phyloP scores from a whole-genome alignment of 768 basidiomycete species.

The Boletus bicolor region DNA sequence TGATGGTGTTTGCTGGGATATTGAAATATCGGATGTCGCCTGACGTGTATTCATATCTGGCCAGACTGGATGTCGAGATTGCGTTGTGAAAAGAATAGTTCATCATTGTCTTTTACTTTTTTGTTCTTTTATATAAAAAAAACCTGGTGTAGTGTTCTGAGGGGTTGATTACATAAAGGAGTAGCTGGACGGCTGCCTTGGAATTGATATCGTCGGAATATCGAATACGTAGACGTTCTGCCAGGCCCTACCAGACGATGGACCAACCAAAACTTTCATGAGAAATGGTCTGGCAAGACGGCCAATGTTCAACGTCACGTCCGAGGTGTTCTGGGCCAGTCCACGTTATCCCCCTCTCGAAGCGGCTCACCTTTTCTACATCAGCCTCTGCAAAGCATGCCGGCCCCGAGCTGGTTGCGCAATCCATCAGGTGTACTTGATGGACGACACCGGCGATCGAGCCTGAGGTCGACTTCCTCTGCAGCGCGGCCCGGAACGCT shows the following conservation, averaged over 20 bases:
- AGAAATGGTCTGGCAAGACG: no score
- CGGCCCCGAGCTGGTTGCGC: constrained; percentile 48
- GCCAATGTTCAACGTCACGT: no score
- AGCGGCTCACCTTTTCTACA: constrained; percentile 1
- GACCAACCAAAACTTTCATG: no score
- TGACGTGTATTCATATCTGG: constrained; percentile 86
- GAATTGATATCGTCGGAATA: no score
- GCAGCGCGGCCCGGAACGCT: constrained; percentile 36
- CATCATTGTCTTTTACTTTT: background rate
- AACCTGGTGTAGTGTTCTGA: no score
- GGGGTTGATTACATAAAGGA: no score
- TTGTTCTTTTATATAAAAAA: background rate
- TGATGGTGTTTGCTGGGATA: constrained; percentile 88
- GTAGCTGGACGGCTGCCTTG: no score
- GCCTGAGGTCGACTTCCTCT: background rate
- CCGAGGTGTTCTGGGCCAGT: background rate
- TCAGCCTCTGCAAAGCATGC: constrained; percentile 53
- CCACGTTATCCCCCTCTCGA: background rate
- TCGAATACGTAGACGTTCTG: no score
- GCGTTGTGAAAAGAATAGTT: constrained; percentile 45
- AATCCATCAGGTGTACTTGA: constrained; percentile 10
- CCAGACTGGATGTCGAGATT: constrained; percentile 82
- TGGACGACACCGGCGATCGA: background rate
- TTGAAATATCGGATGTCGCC: constrained; percentile 87
- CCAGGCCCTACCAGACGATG: no score